Evolutionary conservation across 2,329 filamentous ascomycete genomes (phyloP).

Genomic region (Aureobasidium sp.): DNA sequence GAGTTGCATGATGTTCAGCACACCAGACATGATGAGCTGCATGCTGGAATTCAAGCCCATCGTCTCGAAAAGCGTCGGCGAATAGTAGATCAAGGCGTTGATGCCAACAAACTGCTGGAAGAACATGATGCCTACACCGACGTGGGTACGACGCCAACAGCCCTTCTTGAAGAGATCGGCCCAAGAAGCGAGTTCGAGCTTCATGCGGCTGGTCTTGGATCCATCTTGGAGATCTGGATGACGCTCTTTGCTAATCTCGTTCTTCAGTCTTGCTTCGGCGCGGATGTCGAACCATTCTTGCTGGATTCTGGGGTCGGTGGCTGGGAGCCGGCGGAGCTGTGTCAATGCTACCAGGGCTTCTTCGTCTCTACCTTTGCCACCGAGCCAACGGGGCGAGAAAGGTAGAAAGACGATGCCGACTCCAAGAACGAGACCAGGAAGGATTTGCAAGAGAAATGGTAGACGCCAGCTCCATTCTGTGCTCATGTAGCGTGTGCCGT

Average conservation of each 20-base stretch:
- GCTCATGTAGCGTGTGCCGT: conserved; percentile 39
- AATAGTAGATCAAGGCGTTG: conserved; percentile 55
- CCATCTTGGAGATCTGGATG: conserved; percentile 32
- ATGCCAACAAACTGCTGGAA: conserved; percentile 52
- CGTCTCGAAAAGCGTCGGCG: conserved; percentile 51
- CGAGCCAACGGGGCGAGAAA: conserved; percentile 31
- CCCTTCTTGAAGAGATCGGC: conserved; percentile 45
- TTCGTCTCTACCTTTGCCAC: conserved; percentile 26
- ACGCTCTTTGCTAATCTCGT: conserved; percentile 29
- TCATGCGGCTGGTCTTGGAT: conserved; percentile 31
- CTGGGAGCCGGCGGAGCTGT: conserved; percentile 25
- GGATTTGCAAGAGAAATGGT: conserved; percentile 43
- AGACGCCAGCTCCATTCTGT: conserved; percentile 43
- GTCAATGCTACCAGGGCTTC: conserved; percentile 27
- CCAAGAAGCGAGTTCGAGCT: conserved; percentile 45
- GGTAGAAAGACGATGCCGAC: conserved; percentile 30
- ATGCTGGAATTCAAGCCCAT: conserved; percentile 31
- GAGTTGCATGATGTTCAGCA: conserved; percentile 63
- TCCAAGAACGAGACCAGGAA: conserved; percentile 28
- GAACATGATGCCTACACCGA: conserved; percentile 50
- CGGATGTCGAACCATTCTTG: conserved; percentile 22
- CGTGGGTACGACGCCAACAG: conserved; percentile 42
- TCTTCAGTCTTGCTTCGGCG: conserved; percentile 20
- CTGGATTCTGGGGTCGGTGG: conserved; percentile 18
- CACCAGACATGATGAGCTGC: conserved; percentile 46